phyloP scores from a whole-genome alignment of 495 filamentous ascomycete genomes.

The Neurospora tetraspora region DNA sequence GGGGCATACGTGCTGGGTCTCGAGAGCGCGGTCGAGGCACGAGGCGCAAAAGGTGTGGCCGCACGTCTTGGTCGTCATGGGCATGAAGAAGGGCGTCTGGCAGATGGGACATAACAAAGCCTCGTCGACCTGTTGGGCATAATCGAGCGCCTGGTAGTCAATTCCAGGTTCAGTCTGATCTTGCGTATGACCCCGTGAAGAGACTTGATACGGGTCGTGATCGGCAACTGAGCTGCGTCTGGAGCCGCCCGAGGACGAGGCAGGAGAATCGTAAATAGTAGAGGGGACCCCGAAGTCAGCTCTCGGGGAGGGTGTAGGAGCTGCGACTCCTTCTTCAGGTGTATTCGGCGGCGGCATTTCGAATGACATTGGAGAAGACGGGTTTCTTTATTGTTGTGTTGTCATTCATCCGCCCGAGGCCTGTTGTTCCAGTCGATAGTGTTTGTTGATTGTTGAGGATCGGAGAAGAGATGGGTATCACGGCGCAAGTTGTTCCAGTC shows the following conservation, averaged over 20 bases:
- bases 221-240: constrained; percentile 3
- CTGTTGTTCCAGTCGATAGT: not conserved
- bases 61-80: constrained; percentile 57
- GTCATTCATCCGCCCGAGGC: not conserved
- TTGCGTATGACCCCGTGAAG: not conserved
- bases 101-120: constrained; percentile 82
- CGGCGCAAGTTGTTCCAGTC: not conserved
- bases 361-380: not conserved
- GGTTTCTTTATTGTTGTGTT: not conserved
- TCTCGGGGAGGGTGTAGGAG: not conserved
- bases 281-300: not conserved
- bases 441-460: too few relatives aligned
- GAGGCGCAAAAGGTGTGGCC: constrained; percentile 59
- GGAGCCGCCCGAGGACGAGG: not conserved
- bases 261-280: not conserved
- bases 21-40: constrained; percentile 55
- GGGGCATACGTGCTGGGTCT: constrained; percentile 38
- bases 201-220: not conserved
- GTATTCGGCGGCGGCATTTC: not conserved
- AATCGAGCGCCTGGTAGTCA: constrained; percentile 63
- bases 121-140: constrained; percentile 57
- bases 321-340: not conserved
- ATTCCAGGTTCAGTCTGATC: constrained; percentile 9
- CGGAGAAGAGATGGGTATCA: too few relatives aligned
- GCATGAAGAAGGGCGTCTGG: constrained; percentile 60